Conservation (phyloP, 1,284 basidiomycete species). For the Puccinia novopanici region DNA sequence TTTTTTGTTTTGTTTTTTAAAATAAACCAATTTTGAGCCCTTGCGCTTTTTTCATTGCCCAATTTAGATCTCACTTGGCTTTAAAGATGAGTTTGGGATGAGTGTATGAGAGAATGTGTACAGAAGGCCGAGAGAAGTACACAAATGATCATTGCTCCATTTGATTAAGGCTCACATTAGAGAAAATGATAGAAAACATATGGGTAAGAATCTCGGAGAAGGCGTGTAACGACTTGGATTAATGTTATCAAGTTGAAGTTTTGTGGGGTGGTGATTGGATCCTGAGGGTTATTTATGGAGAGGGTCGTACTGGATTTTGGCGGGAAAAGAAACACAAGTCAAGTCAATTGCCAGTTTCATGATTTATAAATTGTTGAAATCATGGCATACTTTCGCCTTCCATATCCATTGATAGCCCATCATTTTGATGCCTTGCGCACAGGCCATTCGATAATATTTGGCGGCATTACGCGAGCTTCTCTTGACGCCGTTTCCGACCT, state of each 20-base stretch:
- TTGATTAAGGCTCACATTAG: not conserved
- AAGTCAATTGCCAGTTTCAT: not conserved
- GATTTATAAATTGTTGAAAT: not conserved
- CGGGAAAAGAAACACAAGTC: not conserved
- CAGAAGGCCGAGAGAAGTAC: too few species aligned
- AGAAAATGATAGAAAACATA: not conserved
- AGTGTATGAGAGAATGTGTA: too few species aligned
- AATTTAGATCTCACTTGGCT: too few species aligned
- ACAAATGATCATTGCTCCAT: not conserved
- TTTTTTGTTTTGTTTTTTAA: too few species aligned
- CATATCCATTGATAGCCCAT: slow-evolving; percentile 51
- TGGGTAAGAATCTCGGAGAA: not conserved
- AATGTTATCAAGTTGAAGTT: not conserved
- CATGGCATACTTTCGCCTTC: slow-evolving; percentile 44
- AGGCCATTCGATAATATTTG: slow-evolving; percentile 50
- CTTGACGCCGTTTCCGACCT: slow-evolving; percentile 31
- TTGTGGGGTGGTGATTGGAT: not conserved
- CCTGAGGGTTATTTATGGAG: not conserved
- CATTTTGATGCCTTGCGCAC: slow-evolving; percentile 36
- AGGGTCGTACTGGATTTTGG: slow-evolving; percentile 3
- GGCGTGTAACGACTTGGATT: not conserved
- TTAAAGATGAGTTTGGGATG: too few species aligned
- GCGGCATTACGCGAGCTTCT: slow-evolving; percentile 42
- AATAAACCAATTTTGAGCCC: too few species aligned
- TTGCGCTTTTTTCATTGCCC: too few species aligned